Percentiles rank a stretch among this genome's conserved stretches.
These are phyloP conservation scores for Monilinia vaccinii-corymbosi DNA, from an alignment of 2,329 filamentous ascomycete species.

Conservation along the genomic window DNA sequence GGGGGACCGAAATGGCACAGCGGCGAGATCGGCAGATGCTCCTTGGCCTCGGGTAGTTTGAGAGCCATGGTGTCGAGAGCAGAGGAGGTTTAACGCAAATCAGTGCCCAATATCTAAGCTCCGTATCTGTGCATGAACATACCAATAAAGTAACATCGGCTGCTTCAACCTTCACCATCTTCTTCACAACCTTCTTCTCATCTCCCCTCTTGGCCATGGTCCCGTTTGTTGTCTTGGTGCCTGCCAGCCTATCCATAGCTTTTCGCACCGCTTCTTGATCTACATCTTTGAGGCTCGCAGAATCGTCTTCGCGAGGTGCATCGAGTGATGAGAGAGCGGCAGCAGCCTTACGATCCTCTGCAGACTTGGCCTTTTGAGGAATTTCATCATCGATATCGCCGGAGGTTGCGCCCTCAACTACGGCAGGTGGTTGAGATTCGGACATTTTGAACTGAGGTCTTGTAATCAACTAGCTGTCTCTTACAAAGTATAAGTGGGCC, in stretches of 20 bases:
- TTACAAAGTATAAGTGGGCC: too few relatives aligned
- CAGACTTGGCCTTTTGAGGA: conserved; percentile 46
- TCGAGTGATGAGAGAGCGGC: conserved; percentile 66
- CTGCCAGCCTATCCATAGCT: conserved; percentile 57
- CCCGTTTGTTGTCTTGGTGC: conserved; percentile 26
- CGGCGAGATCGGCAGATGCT: not conserved
- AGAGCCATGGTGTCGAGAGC: not conserved
- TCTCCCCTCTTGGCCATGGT: conserved; percentile 34
- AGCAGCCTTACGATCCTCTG: conserved; percentile 70
- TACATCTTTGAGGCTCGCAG: conserved; percentile 38
- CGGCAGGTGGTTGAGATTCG: conserved; percentile 47
- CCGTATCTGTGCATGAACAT: conserved; percentile 26
- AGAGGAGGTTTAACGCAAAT: not conserved
- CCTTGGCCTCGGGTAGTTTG: not conserved
- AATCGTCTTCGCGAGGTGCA: conserved; percentile 37
- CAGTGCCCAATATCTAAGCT: not conserved
- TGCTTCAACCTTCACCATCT: conserved; percentile 62
- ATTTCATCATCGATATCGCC: conserved; percentile 51
- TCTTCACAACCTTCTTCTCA: conserved; percentile 44
- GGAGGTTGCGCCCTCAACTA: conserved; percentile 51
- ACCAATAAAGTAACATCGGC: conserved; percentile 64
- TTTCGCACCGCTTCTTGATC: conserved; percentile 63
- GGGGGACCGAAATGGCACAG: not conserved
- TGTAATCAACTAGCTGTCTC: too few relatives aligned
- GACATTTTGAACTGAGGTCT: conserved; percentile 39